Evolutionary conservation across 192 early-diverging fungal genomes (phyloP).

Genomic region (Chytriomyces sp.): DNA sequence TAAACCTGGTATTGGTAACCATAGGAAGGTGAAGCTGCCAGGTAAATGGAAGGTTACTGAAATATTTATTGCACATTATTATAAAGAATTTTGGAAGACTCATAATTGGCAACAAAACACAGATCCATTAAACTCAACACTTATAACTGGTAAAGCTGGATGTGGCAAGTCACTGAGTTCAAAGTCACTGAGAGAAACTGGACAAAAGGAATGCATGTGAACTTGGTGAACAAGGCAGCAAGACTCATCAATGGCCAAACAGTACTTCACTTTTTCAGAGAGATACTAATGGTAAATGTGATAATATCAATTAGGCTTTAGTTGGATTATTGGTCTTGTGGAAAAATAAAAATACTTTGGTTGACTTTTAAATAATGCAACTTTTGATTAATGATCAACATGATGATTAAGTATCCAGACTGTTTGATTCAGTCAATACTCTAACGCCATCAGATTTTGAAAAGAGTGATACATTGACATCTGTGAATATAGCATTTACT

Average conservation of each 20-base stretch:
- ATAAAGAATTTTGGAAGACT: background rate
- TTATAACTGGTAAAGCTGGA: background rate
- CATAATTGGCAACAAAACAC: background rate
- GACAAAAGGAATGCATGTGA: background rate
- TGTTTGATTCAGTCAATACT: background rate
- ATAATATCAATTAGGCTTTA: background rate
- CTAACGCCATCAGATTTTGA: background rate
- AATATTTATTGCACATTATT: background rate
- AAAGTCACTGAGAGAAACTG: background rate
- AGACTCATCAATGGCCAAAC: background rate
- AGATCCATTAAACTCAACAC: background rate
- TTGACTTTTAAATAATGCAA: background rate
- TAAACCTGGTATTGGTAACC: background rate
- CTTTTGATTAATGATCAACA: background rate
- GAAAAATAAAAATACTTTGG: background rate
- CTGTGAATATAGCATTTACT: slow-evolving; percentile 2
- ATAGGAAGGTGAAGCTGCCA: background rate
- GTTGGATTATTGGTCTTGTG: background rate
- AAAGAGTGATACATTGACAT: background rate
- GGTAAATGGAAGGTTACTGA: background rate
- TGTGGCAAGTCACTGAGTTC: background rate
- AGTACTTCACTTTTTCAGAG: background rate
- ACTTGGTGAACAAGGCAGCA: slow-evolving; percentile 3
- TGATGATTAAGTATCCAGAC: background rate
- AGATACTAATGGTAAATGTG: background rate